Conservation (phyloP, 805 yeast species). For the Myxozyma vanderwaltii region DNA sequence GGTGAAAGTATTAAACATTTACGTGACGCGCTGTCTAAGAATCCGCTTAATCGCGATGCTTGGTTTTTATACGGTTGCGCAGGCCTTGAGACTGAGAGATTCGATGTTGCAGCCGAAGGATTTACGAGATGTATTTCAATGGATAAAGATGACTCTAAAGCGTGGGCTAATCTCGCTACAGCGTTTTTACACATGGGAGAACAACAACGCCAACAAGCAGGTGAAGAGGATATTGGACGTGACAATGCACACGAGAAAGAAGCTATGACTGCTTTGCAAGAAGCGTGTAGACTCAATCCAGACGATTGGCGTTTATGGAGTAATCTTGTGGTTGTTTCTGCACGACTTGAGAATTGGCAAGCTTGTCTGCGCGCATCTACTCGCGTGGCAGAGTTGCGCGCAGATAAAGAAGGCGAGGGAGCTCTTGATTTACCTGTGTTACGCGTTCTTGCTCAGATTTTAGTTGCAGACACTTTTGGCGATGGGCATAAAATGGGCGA, state of each 20-base stretch:
- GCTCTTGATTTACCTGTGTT: slow-evolving; percentile 74
- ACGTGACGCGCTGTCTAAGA: slow-evolving; percentile 69
- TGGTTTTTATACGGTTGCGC: slow-evolving; percentile 94
- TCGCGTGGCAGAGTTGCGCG: slow-evolving; percentile 59
- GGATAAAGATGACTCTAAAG: slow-evolving; percentile 75
- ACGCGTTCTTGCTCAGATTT: slow-evolving; percentile 68
- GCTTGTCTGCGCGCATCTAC: slow-evolving; percentile 79
- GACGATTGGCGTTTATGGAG: slow-evolving; percentile 90
- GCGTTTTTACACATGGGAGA: slow-evolving; percentile 68
- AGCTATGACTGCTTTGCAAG: slow-evolving; percentile 81
- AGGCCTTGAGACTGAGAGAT: slow-evolving; percentile 72
- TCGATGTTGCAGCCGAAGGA: slow-evolving; percentile 83
- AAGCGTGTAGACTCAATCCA: slow-evolving; percentile 64
- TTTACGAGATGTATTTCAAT: slow-evolving; percentile 86
- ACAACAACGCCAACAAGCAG: slow-evolving; percentile 49
- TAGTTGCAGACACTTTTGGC: slow-evolving; percentile 54
- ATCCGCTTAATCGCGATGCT: slow-evolving; percentile 74
- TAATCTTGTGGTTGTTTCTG: slow-evolving; percentile 80
- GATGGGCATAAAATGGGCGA: slow-evolving; percentile 39
- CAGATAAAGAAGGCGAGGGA: slow-evolving; percentile 59
- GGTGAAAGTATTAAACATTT: slow-evolving; percentile 63
- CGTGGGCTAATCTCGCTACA: slow-evolving; percentile 92
- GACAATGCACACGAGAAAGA: slow-evolving; percentile 45
- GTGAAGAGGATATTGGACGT: slow-evolving; percentile 1
- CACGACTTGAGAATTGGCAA: slow-evolving; percentile 81